Conservation (phyloP, 495 filamentous ascomycete species). For the Penicillium silybi region DNA sequence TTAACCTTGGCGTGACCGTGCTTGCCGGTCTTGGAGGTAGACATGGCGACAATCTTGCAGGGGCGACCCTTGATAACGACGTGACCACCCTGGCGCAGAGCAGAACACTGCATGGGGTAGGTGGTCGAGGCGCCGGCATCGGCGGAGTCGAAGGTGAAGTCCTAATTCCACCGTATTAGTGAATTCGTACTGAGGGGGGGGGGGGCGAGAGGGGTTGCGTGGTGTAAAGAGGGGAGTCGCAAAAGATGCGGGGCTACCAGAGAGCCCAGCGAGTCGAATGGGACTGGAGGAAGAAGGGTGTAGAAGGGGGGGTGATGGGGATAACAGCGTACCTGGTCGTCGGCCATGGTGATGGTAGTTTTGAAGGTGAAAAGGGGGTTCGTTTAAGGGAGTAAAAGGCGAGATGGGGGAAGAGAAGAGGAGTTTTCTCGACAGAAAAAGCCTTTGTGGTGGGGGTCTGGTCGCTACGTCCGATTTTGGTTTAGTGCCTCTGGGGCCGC, state of each 20-base stretch:
- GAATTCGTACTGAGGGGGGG: background rate
- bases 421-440: slow-evolving; percentile 30
- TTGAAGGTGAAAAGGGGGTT: slow-evolving; percentile 6
- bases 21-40: slow-evolving; percentile 99
- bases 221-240: slow-evolving; percentile 26
- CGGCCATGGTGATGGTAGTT: slow-evolving; percentile 39
- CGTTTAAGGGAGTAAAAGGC: slow-evolving; percentile 11
- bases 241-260: slow-evolving; percentile 34
- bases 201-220: slow-evolving; percentile 9
- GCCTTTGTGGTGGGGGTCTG: slow-evolving; percentile 39
- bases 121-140: slow-evolving; percentile 93
- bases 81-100: slow-evolving; percentile 96
- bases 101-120: slow-evolving; percentile 98
- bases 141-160: slow-evolving; percentile 85
- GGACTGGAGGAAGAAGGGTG: slow-evolving; percentile 3
- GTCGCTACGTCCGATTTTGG: slow-evolving; percentile 31
- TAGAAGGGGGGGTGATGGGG: background rate
- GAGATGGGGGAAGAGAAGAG: slow-evolving; percentile 20
- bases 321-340: slow-evolving; percentile 33
- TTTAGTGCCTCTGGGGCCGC: slow-evolving; percentile 24
- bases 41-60: slow-evolving; percentile 99
- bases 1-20: slow-evolving; percentile 99
- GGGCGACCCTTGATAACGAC: slow-evolving; percentile 97
- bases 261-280: slow-evolving; percentile 14
- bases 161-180: slow-evolving; percentile 41